Base-by-base conservation (phyloP, 1,284 basidiomycete genomes). In the Flammula alnicola region DNA sequence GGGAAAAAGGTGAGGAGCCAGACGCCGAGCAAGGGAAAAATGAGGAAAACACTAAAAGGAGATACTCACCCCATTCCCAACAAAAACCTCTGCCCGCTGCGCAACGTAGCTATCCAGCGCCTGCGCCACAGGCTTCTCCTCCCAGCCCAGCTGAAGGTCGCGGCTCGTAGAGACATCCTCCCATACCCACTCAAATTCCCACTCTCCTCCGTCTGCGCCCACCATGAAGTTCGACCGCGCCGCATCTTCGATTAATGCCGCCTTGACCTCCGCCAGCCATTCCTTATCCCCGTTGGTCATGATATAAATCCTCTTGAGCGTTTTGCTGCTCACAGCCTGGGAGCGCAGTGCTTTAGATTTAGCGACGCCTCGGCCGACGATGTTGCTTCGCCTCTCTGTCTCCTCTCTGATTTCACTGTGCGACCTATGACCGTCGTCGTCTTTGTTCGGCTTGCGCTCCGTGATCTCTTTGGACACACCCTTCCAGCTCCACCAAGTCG, bases 71-170 rank as follows among this genome's bases (percentile, higher is more conserved):
- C 80, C 81, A 53, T 82, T 83, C 2, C 81, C 81, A 41, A 83
- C 64, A 52, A 83, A 80, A 43, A 78, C 65, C 51, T 77, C 69
- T 0, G 80, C 78, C 36, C 75, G 61, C 50, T 72, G 66, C 14
- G 73, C 77, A 16, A 82, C 71, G 55, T 76, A 65, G 78, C 80
- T 80, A 55, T 83, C 81, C 59, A 78, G 62, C 1, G 74, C 72
- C 58, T 79, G 78, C 11, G 70, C 65, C 1, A 81, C 73, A 4
- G 71, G 70, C 35, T 69, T 70, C 45, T 76, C 71, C 56, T 82
- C 78, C 72, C 69, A 71, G 4, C 61, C 67, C 27, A 79, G 56
- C 22, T 57, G 49, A 29, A 83, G 44, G 57, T 81, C 77, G 4
- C 73, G 62, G 48, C 76, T 81, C 7, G 67, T 78, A 23, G 62